phyloP scores from a whole-genome alignment of 2,329 filamentous ascomycete genomes.

The Zarea fungicola region DNA sequence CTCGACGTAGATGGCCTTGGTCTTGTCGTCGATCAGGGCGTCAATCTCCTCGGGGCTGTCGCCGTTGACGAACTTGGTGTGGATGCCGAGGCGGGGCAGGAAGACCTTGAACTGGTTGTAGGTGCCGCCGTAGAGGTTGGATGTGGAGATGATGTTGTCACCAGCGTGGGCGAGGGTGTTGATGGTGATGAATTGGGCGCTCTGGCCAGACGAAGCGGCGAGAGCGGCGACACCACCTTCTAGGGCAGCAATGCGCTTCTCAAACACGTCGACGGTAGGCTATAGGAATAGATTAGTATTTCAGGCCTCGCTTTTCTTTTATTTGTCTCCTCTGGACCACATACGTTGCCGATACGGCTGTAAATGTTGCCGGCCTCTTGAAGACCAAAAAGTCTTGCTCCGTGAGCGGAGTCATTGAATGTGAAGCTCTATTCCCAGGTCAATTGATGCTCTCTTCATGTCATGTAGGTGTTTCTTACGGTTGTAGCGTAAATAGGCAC shows the following conservation, averaged over 20 bases:
- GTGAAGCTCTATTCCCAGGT: constrained; percentile 61
- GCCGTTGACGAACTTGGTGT: constrained; percentile 79
- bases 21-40: constrained; percentile 82
- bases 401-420: constrained; percentile 96
- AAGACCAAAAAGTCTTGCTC: constrained; percentile 89
- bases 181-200: constrained; percentile 88
- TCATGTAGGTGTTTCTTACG: constrained; percentile 38
- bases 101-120: constrained; percentile 97
- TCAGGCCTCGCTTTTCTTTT: neutral
- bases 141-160: constrained; percentile 89
- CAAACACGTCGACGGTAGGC: constrained; percentile 93
- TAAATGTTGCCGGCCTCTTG: constrained; percentile 98
- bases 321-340: constrained; percentile 21
- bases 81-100: constrained; percentile 79
- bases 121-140: constrained; percentile 88
- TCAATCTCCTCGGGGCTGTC: constrained; percentile 76
- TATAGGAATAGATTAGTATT: constrained; percentile 27
- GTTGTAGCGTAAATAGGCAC: constrained; percentile 95
- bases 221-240: constrained; percentile 88
- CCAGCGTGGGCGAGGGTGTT: constrained; percentile 77
- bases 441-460: constrained; percentile 8
- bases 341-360: constrained; percentile 88
- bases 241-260: constrained; percentile 92
- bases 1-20: constrained; percentile 88
- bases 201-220: constrained; percentile 79